Conservation (phyloP, 345 rosid species). For the Trapa incisa region DNA sequence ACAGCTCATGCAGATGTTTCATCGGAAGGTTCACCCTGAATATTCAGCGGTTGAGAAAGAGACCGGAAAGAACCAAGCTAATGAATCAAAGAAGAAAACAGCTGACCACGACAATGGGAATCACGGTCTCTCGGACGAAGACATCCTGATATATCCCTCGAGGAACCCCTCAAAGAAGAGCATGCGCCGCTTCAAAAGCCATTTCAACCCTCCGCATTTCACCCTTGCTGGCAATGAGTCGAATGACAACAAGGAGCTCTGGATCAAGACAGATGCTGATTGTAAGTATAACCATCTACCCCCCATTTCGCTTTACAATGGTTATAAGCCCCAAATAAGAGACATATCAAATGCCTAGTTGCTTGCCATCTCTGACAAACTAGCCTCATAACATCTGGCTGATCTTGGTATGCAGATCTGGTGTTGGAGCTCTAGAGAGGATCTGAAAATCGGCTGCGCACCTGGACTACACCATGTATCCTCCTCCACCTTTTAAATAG, state of each 20-base stretch:
- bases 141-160: constrained; percentile 28
- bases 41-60: constrained; percentile 27
- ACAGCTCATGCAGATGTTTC: constrained; percentile 69
- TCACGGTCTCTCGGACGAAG: constrained; percentile 28
- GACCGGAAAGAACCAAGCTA: constrained; percentile 22
- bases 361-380: background rate
- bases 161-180: constrained; percentile 21
- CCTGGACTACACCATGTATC: background rate
- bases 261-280: constrained; percentile 79
- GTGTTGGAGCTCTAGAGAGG: constrained; percentile 14
- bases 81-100: constrained; percentile 23
- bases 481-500: background rate
- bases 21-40: constrained; percentile 77
- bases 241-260: constrained; percentile 54
- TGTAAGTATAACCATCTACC: constrained; percentile 38
- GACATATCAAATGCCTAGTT: too few species aligned
- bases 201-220: constrained; percentile 31
- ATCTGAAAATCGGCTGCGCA: background rate
- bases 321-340: background rate
- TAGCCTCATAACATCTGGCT: background rate
- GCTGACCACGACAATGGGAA: constrained; percentile 19
- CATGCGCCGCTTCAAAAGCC: constrained; percentile 34
- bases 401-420: constrained; percentile 10
- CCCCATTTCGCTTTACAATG: background rate
- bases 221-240: constrained; percentile 32